Evolutionary conservation across 2,329 filamentous ascomycete genomes (phyloP).

Genomic region (Madurella fahalii): DNA sequence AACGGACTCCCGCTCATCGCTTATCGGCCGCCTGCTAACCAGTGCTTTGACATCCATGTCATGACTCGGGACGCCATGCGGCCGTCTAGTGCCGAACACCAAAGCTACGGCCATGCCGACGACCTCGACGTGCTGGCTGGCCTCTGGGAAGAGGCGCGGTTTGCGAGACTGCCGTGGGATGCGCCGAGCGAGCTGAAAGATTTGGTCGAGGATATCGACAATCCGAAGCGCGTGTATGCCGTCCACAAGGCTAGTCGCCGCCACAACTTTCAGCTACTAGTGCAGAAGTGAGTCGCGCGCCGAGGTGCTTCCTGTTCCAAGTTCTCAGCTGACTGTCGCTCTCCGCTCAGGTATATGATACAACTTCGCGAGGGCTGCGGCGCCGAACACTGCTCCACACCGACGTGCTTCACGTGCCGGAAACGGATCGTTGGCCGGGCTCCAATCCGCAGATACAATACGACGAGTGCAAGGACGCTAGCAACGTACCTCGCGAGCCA

Average conservation of each 20-base stretch:
- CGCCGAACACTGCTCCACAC: conserved; percentile 61
- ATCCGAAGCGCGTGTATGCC: conserved; percentile 57
- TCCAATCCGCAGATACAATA: conserved; percentile 73
- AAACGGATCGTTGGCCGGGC: conserved; percentile 61
- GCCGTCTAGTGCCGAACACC: conserved; percentile 31
- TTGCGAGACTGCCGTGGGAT: conserved; percentile 56
- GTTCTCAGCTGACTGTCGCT: conserved; percentile 1
- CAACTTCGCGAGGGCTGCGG: conserved; percentile 82
- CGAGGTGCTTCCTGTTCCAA: not conserved
- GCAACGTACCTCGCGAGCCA: conserved; percentile 77
- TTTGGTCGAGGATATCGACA: conserved; percentile 55
- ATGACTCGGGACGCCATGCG: conserved; percentile 47
- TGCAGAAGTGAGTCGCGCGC: conserved; percentile 54
- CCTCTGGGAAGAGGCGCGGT: conserved; percentile 59
- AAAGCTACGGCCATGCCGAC: conserved; percentile 27
- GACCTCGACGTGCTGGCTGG: conserved; percentile 51
- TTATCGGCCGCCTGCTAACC: not conserved
- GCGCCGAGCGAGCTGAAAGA: conserved; percentile 56
- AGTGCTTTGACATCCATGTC: conserved; percentile 32
- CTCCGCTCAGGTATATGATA: conserved; percentile 60
- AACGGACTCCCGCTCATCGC: not conserved
- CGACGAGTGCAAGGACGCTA: conserved; percentile 74
- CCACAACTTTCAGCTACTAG: conserved; percentile 61
- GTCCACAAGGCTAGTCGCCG: conserved; percentile 58
- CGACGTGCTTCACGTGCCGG: conserved; percentile 77